Evolutionary conservation across 495 filamentous ascomycete species (phyloP).

Genomic region (Annulohypoxylon bovei): DNA sequence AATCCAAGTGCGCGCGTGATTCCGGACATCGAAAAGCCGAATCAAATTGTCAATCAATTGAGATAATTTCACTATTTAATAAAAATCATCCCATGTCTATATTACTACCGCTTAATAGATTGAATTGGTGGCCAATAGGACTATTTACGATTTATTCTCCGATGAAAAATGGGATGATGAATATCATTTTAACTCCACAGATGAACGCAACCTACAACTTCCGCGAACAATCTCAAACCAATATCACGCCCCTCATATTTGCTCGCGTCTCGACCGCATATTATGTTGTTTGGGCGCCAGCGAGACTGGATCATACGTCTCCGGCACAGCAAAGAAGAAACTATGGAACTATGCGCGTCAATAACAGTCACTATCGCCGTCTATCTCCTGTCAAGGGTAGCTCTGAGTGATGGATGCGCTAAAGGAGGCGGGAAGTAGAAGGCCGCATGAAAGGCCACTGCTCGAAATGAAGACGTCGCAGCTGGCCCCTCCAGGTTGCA

Average conservation of each 20-base stretch:
- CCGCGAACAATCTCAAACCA: constrained; percentile 60
- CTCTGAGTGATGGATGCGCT: constrained; percentile 65
- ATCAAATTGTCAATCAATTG: neutral
- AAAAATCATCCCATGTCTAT: constrained; percentile 47
- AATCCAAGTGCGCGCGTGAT: constrained; percentile 68
- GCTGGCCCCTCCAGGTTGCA: constrained; percentile 67
- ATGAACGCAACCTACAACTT: neutral
- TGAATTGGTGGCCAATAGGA: constrained; percentile 54
- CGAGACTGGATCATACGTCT: constrained; percentile 65
- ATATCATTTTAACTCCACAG: neutral
- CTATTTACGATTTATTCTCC: neutral
- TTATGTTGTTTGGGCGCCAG: neutral
- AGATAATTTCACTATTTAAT: neutral
- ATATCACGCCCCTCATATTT: neutral
- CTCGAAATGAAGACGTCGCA: constrained; percentile 65
- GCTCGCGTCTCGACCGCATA: neutral
- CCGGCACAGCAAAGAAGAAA: constrained; percentile 64
- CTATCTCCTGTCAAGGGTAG: constrained; percentile 71
- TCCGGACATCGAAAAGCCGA: constrained; percentile 60
- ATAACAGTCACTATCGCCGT: constrained; percentile 70
- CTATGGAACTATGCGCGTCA: constrained; percentile 53
- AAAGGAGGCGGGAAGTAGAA: constrained; percentile 71
- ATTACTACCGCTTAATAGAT: constrained; percentile 43
- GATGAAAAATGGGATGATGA: constrained; percentile 2
- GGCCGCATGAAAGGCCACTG: constrained; percentile 68